Evolutionary conservation across 140 eudicot genomes (phyloP), one percentile per base, ranked within the genome.

Genomic region (Senecio squalidus): DNA sequence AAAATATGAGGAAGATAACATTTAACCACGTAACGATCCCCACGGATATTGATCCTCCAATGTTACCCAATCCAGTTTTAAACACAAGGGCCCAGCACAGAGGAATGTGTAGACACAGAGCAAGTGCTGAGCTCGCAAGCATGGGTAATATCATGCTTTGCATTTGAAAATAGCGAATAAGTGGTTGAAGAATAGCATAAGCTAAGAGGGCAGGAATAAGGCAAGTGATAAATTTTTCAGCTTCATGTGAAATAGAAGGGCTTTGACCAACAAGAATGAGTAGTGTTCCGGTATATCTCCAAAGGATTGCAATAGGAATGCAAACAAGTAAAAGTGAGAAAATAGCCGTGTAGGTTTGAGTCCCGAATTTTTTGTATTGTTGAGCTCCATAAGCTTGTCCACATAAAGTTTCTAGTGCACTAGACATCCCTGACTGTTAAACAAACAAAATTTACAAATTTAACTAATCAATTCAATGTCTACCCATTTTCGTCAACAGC

Each of bases 351-450:
- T 85, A 86, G 8, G 78, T 83, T 5, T 58, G 90, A 5, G 78
- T 89, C 55, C 94, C 97, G 24, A 89, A 43, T 68, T 78, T 89
- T 55, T 74, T 53, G 71, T 85, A 90, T 52, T 90, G 97, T 49
- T 80, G 75, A 55, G 97, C 97, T 57, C 97, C 97, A 50, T 53
- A 90, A 26, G 97, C 94, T 55, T 90, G 97, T 47, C 97, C 97
- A 57, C 94, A 75, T 41, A 85, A 40, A 18, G 96, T 88, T 75
- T 88, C 96, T 46, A 88, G 66, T 11, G 85, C 96, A 78, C 87
- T 81, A 4, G 92, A 81, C 97, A 89, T 84, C 17, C 95, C 97
- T 40, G 72, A 15, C 95, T 84, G 84, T 73, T 50, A 24, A 58
- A 28, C n/a, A n/a, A n/a, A n/a, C n/a, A n/a, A n/a, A n/a, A n/a